Conservation (phyloP, 352 stramenopile genomes). For the Peronosclerospora sorghi region DNA sequence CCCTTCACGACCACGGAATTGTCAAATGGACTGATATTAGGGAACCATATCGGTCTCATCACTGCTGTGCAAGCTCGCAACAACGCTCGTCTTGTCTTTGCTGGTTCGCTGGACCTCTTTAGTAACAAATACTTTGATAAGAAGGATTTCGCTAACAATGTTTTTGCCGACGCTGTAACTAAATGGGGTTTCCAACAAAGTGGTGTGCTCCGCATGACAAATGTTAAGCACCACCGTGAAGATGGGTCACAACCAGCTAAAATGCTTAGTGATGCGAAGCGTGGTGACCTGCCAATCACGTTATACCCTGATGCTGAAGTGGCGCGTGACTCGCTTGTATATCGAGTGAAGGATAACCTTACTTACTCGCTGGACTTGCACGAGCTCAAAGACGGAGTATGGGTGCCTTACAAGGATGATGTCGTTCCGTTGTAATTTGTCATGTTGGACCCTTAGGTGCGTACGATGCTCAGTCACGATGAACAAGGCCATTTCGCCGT, state of each 20-base stretch:
- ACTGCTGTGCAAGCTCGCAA: constrained; percentile 83
- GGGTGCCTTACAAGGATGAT: constrained; percentile 61
- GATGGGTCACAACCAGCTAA: constrained; percentile 76
- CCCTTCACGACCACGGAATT: constrained; percentile 47
- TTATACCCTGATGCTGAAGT: too few species aligned
- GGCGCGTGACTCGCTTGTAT: constrained; percentile 89
- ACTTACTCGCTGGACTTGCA: constrained; percentile 87
- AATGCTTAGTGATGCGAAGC: constrained; percentile 83
- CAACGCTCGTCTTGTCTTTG: constrained; percentile 86
- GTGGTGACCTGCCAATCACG: constrained; percentile 79
- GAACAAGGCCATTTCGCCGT: constrained; percentile 64
- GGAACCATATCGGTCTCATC: constrained; percentile 70
- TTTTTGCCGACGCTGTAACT: constrained; percentile 55
- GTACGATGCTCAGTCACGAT: constrained; percentile 76
- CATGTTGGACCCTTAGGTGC: constrained; percentile 89
- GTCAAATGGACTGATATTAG: constrained; percentile 52
- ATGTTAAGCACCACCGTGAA: constrained; percentile 80
- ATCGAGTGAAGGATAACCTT: constrained; percentile 90
- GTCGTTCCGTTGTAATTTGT: constrained; percentile 92
- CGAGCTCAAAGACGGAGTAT: constrained; percentile 76
- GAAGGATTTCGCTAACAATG: constrained; percentile 56
- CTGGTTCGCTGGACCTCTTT: constrained; percentile 82
- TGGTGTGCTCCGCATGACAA: constrained; percentile 80
- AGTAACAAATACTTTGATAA: constrained; percentile 84
- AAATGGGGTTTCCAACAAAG: constrained; percentile 84